Evolutionary conservation across 129 eudicot species (phyloP), one percentile per base, ranked within the genome.

Genomic region (Flaveria bidentis): DNA sequence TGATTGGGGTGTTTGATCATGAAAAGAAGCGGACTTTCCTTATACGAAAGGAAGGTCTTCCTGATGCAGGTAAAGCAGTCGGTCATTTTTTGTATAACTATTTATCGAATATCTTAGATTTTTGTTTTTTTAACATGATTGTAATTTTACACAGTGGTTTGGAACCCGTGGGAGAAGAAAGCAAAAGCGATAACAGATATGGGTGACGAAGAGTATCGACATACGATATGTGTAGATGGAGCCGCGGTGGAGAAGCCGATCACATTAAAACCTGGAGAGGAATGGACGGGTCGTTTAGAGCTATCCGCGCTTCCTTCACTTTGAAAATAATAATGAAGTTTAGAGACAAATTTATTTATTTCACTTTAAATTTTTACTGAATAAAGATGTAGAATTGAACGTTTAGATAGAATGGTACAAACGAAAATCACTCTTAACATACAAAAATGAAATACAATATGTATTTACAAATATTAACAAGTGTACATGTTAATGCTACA

Each of bases 161-260:
- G 98, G 98, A 93, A 93, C 80, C 97, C 98, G 16, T 93, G 98
- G 98, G 98, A 94, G 76, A 94, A 87, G 85, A 94, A 84, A 82
- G 81, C 96, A 1, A 85, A 82, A 56, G 81, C 90, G 6, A 82
- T 94, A 58, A 67, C 30, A 12, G 98, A 94, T 83, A 77, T 94
- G 71, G 98, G 92, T 1, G 97, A 94, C 44, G 97, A 91, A 62
- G 98, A 94, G 74, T 94, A 94, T 85, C 90, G 86, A 60, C 89
- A 91, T 2, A 89, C 89, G 84, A 76, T 94, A 6, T 91, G 97
- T 73, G 96, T 94, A 0, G 98, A 94, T 51, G 98, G 93, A 20
- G 97, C 98, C 0, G 96, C 91, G 4, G 79, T 91, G 14, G 98
- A 91, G 84, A 94, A 82, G 71, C 97, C 91, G 10, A 84, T 94